phyloP scores from a whole-genome alignment of 139 green algal species.

The Micractinium sp. region DNA sequence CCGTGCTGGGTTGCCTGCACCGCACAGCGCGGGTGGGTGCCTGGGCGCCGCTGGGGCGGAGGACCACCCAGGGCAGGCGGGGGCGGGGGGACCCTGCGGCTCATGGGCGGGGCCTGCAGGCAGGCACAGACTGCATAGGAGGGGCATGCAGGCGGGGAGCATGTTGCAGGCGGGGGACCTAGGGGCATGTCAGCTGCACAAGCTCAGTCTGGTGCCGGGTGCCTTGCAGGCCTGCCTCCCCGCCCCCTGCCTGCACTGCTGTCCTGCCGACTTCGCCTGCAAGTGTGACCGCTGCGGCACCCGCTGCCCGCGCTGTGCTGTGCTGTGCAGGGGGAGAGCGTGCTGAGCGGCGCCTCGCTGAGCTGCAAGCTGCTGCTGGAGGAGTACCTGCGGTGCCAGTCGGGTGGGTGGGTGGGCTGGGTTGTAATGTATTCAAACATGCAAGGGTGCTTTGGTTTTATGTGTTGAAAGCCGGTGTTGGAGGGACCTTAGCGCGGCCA shows the following conservation, averaged over 20 bases:
- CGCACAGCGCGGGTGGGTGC: slow-evolving; percentile 15
- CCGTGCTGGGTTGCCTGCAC: slow-evolving; percentile 75
- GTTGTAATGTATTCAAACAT: too few relatives aligned
- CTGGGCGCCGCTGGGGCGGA: background rate
- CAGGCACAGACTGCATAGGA: background rate
- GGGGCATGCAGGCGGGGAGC: background rate
- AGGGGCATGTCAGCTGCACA: too few relatives aligned
- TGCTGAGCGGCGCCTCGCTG: slow-evolving; percentile 51
- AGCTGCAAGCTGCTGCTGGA: slow-evolving; percentile 51
- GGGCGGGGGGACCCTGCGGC: background rate
- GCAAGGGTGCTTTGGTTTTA: too few relatives aligned
- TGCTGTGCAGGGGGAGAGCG: slow-evolving; percentile 45
- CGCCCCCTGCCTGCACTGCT: too few relatives aligned
- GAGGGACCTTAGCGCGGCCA: too few relatives aligned
- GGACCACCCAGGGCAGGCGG: background rate
- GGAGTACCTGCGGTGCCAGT: slow-evolving; percentile 62
- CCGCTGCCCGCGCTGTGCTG: background rate
- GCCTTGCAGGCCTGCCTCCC: background rate
- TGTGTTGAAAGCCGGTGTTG: too few relatives aligned
- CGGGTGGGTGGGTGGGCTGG: background rate
- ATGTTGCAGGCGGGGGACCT: background rate
- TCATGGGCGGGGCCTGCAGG: too few relatives aligned
- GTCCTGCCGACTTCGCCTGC: too few relatives aligned
- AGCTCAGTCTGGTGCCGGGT: too few relatives aligned
- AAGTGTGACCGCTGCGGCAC: background rate